Evolutionary conservation across 2,329 filamentous ascomycete species (phyloP).

Genomic region (Orbilia blumenaviensis): DNA sequence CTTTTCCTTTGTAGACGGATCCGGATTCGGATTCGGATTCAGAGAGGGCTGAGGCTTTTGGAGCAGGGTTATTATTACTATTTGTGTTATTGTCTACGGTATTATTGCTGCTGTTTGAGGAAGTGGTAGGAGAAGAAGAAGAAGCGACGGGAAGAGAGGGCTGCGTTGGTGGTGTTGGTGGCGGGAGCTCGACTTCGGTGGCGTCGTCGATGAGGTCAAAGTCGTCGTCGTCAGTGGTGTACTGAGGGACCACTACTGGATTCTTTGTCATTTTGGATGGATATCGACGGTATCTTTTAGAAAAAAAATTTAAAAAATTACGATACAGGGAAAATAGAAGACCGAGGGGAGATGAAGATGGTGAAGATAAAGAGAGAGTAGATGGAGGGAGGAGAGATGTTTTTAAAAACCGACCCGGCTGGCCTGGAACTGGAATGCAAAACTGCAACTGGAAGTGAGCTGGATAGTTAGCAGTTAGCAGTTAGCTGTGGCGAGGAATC

Average conservation of each 20-base stretch:
- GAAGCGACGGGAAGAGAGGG: not conserved
- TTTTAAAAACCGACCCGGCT: too few relatives aligned
- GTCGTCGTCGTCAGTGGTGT: conserved; percentile 42
- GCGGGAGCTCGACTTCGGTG: conserved; percentile 32
- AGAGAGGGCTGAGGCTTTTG: not conserved
- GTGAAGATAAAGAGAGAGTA: not conserved
- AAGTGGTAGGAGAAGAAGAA: not conserved
- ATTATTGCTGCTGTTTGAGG: not conserved
- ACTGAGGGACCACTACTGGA: not conserved
- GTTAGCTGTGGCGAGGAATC: too few relatives aligned
- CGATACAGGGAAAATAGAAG: too few relatives aligned
- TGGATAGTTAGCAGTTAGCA: too few relatives aligned
- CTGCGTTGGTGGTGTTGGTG: conserved; percentile 52
- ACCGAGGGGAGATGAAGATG: not conserved
- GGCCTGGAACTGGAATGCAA: too few relatives aligned
- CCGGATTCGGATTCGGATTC: too few relatives aligned
- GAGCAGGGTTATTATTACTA: too few relatives aligned
- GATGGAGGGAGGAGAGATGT: not conserved
- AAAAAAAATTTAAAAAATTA: too few relatives aligned
- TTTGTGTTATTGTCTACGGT: too few relatives aligned
- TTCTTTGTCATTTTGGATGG: conserved; percentile 45
- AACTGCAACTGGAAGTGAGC: too few relatives aligned
- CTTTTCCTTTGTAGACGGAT: not conserved
- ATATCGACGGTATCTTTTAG: too few relatives aligned
- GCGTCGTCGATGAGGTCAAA: conserved; percentile 50